Evolutionary conservation across 2,329 filamentous ascomycete genomes (phyloP).

Genomic region (Coniochaeta ligniaria): DNA sequence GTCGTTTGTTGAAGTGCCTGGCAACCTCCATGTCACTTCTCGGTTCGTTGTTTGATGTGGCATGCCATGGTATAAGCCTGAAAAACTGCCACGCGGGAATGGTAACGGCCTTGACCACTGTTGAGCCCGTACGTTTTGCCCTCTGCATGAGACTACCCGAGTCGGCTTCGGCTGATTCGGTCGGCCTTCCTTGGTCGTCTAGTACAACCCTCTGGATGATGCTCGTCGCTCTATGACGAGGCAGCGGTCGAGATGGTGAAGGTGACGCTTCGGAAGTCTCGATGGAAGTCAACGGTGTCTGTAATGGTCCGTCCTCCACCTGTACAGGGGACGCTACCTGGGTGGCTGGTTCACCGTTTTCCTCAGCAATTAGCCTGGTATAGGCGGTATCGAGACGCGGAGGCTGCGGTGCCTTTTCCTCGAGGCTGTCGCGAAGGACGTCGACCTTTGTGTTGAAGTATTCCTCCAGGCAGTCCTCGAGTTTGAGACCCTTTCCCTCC

Average conservation of each 20-base stretch:
- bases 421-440: constrained; percentile 65
- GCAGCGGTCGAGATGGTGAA: constrained; percentile 21
- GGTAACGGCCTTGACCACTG: constrained; percentile 69
- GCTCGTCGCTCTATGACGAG: constrained; percentile 47
- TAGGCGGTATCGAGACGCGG: constrained; percentile 23
- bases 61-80: constrained; percentile 89
- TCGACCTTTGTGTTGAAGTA: constrained; percentile 96
- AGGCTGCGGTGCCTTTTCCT: constrained; percentile 34
- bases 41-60: constrained; percentile 45
- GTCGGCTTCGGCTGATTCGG: constrained; percentile 31
- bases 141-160: constrained; percentile 33
- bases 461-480: constrained; percentile 87
- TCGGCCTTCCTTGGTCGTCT: constrained; percentile 34
- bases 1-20: constrained; percentile 77
- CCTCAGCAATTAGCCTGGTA: constrained; percentile 4
- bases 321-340: constrained; percentile 15
- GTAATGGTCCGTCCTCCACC: constrained; percentile 5
- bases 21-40: constrained; percentile 71
- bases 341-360: constrained; percentile 9
- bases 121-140: constrained; percentile 38
- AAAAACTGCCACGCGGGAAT: constrained; percentile 99
- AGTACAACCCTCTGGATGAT: constrained; percentile 55
- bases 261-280: not conserved
- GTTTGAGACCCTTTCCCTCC: constrained; percentile 62
- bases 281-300: not conserved